Conservation (phyloP, 2,329 filamentous ascomycete species). For the Exserohilum turcica region DNA sequence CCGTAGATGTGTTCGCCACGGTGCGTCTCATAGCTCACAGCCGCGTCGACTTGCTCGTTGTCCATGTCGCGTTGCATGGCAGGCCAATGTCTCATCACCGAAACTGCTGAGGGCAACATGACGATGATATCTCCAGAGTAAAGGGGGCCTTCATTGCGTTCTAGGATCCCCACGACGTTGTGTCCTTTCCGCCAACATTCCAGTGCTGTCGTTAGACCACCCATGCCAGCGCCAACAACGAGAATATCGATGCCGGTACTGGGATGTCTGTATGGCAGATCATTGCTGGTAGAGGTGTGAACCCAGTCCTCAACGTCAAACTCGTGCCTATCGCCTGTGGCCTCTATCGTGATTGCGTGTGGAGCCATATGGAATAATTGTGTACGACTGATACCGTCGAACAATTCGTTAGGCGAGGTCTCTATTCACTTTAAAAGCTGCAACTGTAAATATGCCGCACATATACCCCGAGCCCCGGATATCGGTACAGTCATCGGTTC, state of each 20-base stretch:
- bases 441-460: background rate
- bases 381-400: background rate
- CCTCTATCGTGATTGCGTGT: background rate
- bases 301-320: background rate
- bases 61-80: conserved; percentile 54
- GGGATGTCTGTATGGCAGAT: conserved; percentile 33
- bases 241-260: conserved; percentile 32
- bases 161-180: conserved; percentile 28
- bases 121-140: conserved; percentile 58
- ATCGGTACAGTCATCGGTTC: background rate
- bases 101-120: conserved; percentile 58
- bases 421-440: background rate
- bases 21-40: conserved; percentile 51
- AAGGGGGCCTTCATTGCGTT: conserved; percentile 39
- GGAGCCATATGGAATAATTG: background rate
- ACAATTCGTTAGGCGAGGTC: background rate
- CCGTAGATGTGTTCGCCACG: conserved; percentile 48
- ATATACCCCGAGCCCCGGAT: background rate
- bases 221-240: conserved; percentile 32
- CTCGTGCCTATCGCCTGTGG: background rate
- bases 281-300: background rate
- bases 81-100: conserved; percentile 58
- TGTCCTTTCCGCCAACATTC: conserved; percentile 36
- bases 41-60: conserved; percentile 56
- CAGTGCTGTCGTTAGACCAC: conserved; percentile 29